A percentile compares a stretch with the other conserved stretches of the same genome.
Evolutionary conservation across 208 protist species (phyloP).

Genomic region (Acanthamoeba healyi): DNA sequence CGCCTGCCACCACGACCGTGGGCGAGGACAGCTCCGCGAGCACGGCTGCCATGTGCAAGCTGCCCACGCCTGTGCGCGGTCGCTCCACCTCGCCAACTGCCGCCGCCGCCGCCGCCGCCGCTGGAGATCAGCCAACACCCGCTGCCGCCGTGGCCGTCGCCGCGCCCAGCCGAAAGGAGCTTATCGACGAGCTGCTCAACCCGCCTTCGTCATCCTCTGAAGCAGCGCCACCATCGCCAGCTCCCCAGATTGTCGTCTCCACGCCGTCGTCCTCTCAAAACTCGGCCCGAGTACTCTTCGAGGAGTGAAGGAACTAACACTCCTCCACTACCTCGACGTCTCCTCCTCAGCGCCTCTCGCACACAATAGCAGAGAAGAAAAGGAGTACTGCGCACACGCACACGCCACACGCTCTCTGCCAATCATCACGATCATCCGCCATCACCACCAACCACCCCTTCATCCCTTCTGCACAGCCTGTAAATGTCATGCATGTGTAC

Average conservation of each 20-base stretch:
- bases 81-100: not conserved
- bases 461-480: not conserved
- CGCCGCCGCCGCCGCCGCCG: not conserved
- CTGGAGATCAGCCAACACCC: not conserved
- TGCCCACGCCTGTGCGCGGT: conserved; percentile 2
- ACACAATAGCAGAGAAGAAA: not conserved
- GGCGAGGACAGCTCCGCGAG: not conserved
- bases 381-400: too few species aligned
- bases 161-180: not conserved
- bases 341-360: not conserved
- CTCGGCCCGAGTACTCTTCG: conserved; percentile 8
- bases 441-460: not conserved
- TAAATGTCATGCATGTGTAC: conserved; percentile 46
- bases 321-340: not conserved
- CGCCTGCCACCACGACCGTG: not conserved
- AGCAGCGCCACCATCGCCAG: not conserved
- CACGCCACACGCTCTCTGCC: too few species aligned
- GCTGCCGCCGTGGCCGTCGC: not conserved
- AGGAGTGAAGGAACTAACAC: not conserved
- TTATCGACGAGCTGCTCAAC: conserved; percentile 38
- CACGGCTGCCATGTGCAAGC: not conserved
- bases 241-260: not conserved
- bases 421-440: not conserved
- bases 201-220: not conserved
- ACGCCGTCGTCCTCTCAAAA: not conserved